A percentile compares a stretch with the other conserved stretches of the same genome.
These are phyloP conservation scores for Trifolium repens DNA, from an alignment of 306 rosid species.

Conservation along the genomic window DNA sequence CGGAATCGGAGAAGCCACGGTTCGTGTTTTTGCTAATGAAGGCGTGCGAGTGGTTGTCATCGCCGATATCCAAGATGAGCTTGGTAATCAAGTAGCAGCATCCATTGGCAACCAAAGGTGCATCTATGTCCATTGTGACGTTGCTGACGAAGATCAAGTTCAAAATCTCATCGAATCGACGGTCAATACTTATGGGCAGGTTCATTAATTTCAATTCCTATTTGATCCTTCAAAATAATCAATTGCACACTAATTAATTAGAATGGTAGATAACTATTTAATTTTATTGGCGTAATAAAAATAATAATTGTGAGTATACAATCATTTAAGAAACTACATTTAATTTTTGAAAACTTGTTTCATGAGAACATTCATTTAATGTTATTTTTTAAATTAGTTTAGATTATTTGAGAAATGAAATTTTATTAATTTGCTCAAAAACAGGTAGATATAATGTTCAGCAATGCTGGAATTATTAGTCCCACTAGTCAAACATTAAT, in stretches of 20 bases:
- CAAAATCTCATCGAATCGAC: conserved; percentile 44
- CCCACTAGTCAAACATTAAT: conserved; percentile 32
- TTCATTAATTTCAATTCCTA: not conserved
- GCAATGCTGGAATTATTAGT: conserved; percentile 51
- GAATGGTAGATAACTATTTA: too few species aligned
- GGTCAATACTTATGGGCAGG: conserved; percentile 42
- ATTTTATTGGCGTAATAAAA: too few species aligned
- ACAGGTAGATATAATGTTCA: conserved; percentile 60
- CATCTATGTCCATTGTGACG: conserved; percentile 61
- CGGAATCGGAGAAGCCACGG: conserved; percentile 70
- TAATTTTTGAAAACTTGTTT: not conserved
- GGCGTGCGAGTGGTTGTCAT: conserved; percentile 54
- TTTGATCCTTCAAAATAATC: too few species aligned
- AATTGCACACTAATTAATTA: not conserved
- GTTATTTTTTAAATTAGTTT: too few species aligned
- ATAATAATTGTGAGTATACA: too few species aligned
- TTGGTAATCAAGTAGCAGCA: conserved; percentile 42
- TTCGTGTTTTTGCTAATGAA: conserved; percentile 40
- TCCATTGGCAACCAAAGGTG: conserved; percentile 51
- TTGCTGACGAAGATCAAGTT: conserved; percentile 57
- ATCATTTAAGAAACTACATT: too few species aligned
- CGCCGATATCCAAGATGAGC: conserved; percentile 57
- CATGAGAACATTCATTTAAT: not conserved
- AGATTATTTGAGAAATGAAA: not conserved
- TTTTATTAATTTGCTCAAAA: not conserved